These are phyloP conservation scores for Phytophthora multivora DNA, from an alignment of 352 stramenopile genomes.

Conservation along the genomic window DNA sequence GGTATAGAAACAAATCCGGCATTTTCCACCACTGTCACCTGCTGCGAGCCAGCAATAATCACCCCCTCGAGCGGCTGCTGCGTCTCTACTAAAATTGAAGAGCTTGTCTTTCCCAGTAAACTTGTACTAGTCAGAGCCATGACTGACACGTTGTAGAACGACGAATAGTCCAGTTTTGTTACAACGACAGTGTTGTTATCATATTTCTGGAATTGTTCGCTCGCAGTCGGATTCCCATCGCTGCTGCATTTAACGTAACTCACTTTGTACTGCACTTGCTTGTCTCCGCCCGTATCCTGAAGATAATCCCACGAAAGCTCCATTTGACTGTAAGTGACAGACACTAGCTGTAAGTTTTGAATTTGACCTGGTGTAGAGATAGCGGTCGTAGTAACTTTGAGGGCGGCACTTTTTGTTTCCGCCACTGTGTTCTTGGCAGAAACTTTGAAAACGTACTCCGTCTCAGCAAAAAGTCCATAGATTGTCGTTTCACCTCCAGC, in stretches of 20 bases:
- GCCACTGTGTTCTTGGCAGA: conserved; percentile 42
- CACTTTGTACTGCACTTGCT: conserved; percentile 46
- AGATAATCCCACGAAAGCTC: conserved; percentile 43
- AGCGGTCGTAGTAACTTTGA: conserved; percentile 32
- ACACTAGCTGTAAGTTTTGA: conserved; percentile 22
- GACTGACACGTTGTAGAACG: conserved; percentile 44
- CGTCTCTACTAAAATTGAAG: conserved; percentile 32
- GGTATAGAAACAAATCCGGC: conserved; percentile 28
- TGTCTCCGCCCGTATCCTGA: conserved; percentile 52
- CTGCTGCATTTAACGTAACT: conserved; percentile 41
- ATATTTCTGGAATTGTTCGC: conserved; percentile 3
- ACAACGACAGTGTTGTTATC: conserved; percentile 23
- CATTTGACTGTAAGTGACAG: conserved; percentile 43
- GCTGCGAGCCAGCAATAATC: conserved; percentile 20
- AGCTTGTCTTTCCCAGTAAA: conserved; percentile 32
- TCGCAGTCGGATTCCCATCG: conserved; percentile 10
- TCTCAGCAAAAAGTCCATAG: conserved; percentile 37
- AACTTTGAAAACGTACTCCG: conserved; percentile 46
- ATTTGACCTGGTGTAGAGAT: conserved; percentile 49
- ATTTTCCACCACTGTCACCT: conserved; percentile 42
- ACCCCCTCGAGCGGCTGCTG: conserved; percentile 39
- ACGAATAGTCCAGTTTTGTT: conserved; percentile 32
- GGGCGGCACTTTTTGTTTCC: conserved; percentile 26
- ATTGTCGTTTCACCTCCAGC: conserved; percentile 32
- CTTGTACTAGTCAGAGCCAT: conserved; percentile 39